Conservation (phyloP, 106 monocot species). For the Dioscorea dumetorum region DNA sequence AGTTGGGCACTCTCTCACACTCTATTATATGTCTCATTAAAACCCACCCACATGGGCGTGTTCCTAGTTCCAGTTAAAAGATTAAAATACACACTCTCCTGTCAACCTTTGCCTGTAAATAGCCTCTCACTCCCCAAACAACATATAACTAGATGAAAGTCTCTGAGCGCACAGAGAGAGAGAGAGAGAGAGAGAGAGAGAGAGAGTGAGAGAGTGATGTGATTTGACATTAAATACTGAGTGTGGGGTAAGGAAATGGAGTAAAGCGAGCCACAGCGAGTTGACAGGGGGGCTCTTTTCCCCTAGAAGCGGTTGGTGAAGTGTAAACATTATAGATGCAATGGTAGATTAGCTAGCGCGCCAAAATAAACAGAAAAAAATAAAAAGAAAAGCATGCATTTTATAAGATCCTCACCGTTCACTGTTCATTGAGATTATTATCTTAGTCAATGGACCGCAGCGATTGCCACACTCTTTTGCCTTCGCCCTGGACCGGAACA, state of each 20-base stretch:
- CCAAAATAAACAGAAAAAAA: no score
- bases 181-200: background rate
- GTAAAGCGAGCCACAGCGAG: slow-evolving; percentile 1
- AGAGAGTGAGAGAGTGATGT: background rate
- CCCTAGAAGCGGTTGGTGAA: background rate
- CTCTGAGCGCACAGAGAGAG: background rate
- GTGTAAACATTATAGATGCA: no score
- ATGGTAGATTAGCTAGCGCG: no score
- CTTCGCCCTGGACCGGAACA: no score
- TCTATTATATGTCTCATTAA: slow-evolving; percentile 3
- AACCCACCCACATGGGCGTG: slow-evolving; percentile 16
- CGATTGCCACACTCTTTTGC: no score
- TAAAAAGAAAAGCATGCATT: no score
- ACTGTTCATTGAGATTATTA: no score
- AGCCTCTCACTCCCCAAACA: background rate
- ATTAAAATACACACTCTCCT: background rate
- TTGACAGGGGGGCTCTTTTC: background rate
- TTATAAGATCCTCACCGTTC: no score
- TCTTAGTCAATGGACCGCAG: no score
- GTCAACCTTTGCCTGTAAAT: slow-evolving; percentile 5
- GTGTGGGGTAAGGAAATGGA: background rate
- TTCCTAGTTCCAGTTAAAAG: slow-evolving; percentile 5
- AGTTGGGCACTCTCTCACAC: background rate
- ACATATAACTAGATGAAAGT: background rate
- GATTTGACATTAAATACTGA: slow-evolving; percentile 1